Base-by-base conservation (phyloP, 371 early-diverging fungal species). In the Ecytonucleospora hepatopenaei region DNA sequence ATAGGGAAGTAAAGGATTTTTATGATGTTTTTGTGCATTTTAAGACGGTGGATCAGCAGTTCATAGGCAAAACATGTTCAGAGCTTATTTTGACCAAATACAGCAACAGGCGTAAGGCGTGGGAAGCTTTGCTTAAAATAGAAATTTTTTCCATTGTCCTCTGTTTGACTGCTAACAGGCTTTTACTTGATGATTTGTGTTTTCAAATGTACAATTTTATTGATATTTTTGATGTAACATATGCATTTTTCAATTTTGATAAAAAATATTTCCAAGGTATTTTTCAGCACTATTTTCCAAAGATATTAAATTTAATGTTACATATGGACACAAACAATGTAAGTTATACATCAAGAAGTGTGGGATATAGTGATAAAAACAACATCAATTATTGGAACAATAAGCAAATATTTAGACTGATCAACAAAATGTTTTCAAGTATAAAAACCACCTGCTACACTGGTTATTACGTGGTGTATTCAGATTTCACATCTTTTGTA, bases 161-260 rank as follows among this genome's bases (percentile, higher is more conserved):
- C 40, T 40, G 40, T n/a, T n/a, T 40, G 40, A 40, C 40, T 40
- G 40, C 40, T 12, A 40, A 40, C n/a, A 8, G 40, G 12, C 40
- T 40, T 40, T n/a, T 40, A 12, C 40, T 40, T 8, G n/a, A 40
- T 40, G 40, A 40, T n/a, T n/a, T 40, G 12, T 40, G 40, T 40
- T 40, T 40, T n/a, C n/a, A n/a, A 8, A 8, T 12, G 12, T 40
- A 40, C 40, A 40, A 51, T 51, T 26, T 8, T 26, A 51, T 15
- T 4, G 19, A 26, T 4, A 21, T 51, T 4, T 59, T 67, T 51
- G 63, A 65, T 4, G 4, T 67, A 2, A 33, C 60, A 2, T 67
- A 67, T 35, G 2, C 4, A 15, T 67, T 67, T 30, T 67, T 67
- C 60, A 58, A 51, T n/a, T 4, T 59, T 47, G 67, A 67, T 24